Evolutionary conservation across 2,329 filamentous ascomycete genomes (phyloP).

Genomic region (Byssochlamys sp.): DNA sequence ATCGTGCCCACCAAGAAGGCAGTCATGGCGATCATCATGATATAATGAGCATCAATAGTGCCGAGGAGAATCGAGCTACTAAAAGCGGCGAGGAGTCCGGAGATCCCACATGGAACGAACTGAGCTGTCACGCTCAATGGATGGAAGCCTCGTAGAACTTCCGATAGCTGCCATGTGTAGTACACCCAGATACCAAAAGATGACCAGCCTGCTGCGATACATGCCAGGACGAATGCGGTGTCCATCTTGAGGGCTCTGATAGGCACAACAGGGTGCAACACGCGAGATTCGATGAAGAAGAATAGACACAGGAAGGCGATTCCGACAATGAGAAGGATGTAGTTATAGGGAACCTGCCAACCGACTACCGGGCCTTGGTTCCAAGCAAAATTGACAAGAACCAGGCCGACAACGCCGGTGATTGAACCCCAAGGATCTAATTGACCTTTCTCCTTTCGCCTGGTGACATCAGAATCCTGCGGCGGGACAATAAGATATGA

Average conservation of each 20-base stretch:
- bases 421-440: constrained; percentile 37
- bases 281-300: constrained; percentile 1
- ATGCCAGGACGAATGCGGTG: constrained; percentile 28
- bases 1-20: constrained; percentile 23
- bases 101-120: constrained; percentile 18
- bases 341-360: constrained; percentile 38
- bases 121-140: constrained; percentile 23
- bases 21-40: constrained; percentile 23
- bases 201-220: constrained; percentile 33
- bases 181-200: constrained; percentile 35
- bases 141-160: constrained; percentile 13
- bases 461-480: constrained; percentile 15
- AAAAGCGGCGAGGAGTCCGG: constrained; percentile 23
- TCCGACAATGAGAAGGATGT: constrained; percentile 36
- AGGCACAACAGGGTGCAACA: constrained; percentile 1
- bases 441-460: constrained; percentile 11
- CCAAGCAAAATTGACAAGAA: constrained; percentile 46
- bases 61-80: constrained; percentile 17
- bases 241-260: constrained; percentile 7
- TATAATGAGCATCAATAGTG: constrained; percentile 9
- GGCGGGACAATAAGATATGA: constrained; percentile 32
- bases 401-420: constrained; percentile 39
- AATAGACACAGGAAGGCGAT: constrained; percentile 26
- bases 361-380: constrained; percentile 42
- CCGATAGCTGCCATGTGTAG: constrained; percentile 29